Percentiles rank a stretch among this genome's conserved stretches.
Evolutionary conservation across 2,329 filamentous ascomycete species (phyloP).

Genomic region (Curvularia sp.): DNA sequence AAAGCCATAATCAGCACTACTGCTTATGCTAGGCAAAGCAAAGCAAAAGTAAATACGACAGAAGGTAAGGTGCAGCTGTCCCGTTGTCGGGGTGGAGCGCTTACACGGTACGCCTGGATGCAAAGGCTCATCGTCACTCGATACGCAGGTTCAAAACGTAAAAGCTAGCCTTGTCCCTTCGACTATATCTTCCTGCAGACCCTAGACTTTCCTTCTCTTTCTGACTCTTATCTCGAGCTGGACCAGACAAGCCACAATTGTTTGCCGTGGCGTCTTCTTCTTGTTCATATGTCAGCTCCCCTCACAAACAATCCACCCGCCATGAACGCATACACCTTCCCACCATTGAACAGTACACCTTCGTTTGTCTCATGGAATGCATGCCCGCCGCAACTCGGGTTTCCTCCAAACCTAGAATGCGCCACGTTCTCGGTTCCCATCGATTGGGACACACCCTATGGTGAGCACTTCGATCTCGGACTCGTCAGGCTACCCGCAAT

Average conservation of each 20-base stretch:
- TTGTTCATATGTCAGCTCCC: background rate
- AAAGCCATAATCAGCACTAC: slow-evolving; percentile 5
- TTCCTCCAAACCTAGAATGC: slow-evolving; percentile 25
- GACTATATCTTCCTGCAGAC: background rate
- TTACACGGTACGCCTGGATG: background rate
- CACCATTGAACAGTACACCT: slow-evolving; percentile 5
- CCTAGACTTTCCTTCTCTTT: background rate
- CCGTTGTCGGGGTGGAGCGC: background rate
- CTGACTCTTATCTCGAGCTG: background rate
- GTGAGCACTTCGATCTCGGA: slow-evolving; percentile 39
- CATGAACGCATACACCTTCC: background rate
- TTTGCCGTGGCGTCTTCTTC: background rate
- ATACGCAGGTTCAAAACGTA: slow-evolving; percentile 1
- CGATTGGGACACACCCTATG: slow-evolving; percentile 42
- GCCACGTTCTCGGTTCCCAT: slow-evolving; percentile 40
- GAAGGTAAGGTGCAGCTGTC: background rate
- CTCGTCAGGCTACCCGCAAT: slow-evolving; percentile 32
- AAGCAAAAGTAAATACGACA: background rate
- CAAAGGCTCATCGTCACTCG: background rate
- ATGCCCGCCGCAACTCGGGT: slow-evolving; percentile 11
- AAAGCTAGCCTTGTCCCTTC: background rate
- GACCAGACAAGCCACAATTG: background rate
- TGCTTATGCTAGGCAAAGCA: background rate
- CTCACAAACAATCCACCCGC: background rate
- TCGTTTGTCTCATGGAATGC: slow-evolving; percentile 3